Conservation (phyloP, 2,329 filamentous ascomycete species). For the Diaporthe sp. region DNA sequence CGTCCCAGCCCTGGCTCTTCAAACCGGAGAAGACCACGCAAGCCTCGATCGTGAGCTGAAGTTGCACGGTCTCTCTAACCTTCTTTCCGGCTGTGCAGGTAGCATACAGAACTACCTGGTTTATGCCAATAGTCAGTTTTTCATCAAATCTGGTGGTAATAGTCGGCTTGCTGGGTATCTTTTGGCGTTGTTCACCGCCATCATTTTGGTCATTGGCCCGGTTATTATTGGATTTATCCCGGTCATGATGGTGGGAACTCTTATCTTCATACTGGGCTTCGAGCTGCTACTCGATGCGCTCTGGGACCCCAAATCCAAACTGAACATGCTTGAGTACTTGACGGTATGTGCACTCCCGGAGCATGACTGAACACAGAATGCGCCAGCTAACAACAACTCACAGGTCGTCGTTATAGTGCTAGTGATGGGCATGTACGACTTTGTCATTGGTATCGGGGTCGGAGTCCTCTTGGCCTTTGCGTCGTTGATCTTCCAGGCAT, state of each 20-base stretch:
- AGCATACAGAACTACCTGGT: slow-evolving; percentile 98
- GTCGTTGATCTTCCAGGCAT: slow-evolving; percentile 92
- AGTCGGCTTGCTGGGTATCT: slow-evolving; percentile 88
- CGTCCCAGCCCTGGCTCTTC: slow-evolving; percentile 91
- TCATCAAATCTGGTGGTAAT: slow-evolving; percentile 92
- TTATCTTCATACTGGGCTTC: slow-evolving; percentile 96
- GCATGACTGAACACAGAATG: neutral
- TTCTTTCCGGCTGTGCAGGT: slow-evolving; percentile 85
- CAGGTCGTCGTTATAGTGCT: slow-evolving; percentile 88
- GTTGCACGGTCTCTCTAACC: slow-evolving; percentile 93
- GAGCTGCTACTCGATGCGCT: slow-evolving; percentile 91
- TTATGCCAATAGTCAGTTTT: slow-evolving; percentile 97
- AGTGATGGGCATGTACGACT: slow-evolving; percentile 97
- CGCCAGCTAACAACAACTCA: slow-evolving; percentile 44
- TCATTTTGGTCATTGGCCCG: slow-evolving; percentile 88
- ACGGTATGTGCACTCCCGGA: slow-evolving; percentile 70
- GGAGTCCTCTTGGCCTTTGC: slow-evolving; percentile 94
- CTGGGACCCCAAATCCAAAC: slow-evolving; percentile 88
- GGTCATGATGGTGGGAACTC: slow-evolving; percentile 94
- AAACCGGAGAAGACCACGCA: slow-evolving; percentile 91
- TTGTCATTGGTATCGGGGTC: slow-evolving; percentile 92
- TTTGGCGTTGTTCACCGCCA: slow-evolving; percentile 84
- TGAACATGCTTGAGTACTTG: slow-evolving; percentile 88
- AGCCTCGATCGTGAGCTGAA: slow-evolving; percentile 92
- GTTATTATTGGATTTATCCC: slow-evolving; percentile 94